Base-by-base conservation (phyloP, 768 basidiomycete species). In the Postia placenta region DNA sequence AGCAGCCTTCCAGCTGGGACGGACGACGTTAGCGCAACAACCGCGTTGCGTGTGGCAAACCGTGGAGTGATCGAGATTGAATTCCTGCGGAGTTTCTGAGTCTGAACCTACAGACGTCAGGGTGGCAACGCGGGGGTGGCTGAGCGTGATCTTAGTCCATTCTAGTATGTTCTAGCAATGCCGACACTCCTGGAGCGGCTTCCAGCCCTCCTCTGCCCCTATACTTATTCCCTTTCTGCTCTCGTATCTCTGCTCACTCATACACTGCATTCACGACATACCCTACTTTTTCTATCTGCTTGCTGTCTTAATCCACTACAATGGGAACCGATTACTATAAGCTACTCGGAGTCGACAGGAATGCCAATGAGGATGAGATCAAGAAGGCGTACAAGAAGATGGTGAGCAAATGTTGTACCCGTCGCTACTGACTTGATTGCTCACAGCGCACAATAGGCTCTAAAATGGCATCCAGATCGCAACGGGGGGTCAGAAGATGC, bases 331-430 rank as follows among this genome's bases (percentile, higher is more conserved):
- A 95, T 73, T 97, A 94, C 71, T 97, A 97, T 80, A 79, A 83
- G 59, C 67, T 81, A 1, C 75, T 97, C 20, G 92, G 87, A 53
- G 63, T 97, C 47, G 67, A 70, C 57, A 87, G 80, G 66, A 69
- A 71, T 37, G 95, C 93, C 37, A 66, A 67, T 1, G 91, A 92
- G 6, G 89, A 94, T 60, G 84, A 87, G 9, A 87, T 98, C 62
- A 97, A 96, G 70, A 87, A 83, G 58, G 94, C 89, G 1, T 94
- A 92, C 78, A 94, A 93, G 79, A 93, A 93, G 69, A 89, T 90
- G 81, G 87, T 83, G 54, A 11, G 74, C 4, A 7, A 27, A 1
- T 5, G 17, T 9, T 9, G 24, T 28, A n/a, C 20, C 17, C 7
- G 11, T 23, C 15, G 4, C 14, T 12, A 1, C 5, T 43, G 26